A percentile compares a stretch with the other conserved stretches of the same genome.
Evolutionary conservation across 768 basidiomycete genomes (phyloP).

Genomic region (Multifurca ochricompacta): DNA sequence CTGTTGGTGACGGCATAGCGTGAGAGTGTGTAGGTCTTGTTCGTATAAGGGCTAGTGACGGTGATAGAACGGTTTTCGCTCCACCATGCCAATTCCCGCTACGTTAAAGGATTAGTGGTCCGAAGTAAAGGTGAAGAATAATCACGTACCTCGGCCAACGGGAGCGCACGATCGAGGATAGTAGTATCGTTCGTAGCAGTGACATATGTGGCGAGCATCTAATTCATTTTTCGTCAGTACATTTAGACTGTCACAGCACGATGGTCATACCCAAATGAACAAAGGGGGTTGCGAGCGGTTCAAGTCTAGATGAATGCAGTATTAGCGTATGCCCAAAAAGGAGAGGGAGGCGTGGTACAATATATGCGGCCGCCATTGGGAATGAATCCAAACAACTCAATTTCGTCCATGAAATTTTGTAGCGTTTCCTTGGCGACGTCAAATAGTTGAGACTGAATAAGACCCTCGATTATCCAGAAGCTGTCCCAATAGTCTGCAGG

Average conservation of each 20-base stretch:
- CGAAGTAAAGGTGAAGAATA: neutral
- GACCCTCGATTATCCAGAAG: slow-evolving; percentile 83
- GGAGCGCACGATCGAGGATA: slow-evolving; percentile 77
- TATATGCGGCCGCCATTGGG: slow-evolving; percentile 93
- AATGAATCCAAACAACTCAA: slow-evolving; percentile 79
- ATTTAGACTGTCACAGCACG: neutral
- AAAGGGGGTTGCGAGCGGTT: slow-evolving; percentile 90
- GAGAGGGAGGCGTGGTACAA: slow-evolving; percentile 35
- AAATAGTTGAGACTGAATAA: slow-evolving; percentile 74
- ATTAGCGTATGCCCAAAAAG: neutral
- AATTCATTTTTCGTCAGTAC: neutral
- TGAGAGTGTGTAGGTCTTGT: slow-evolving; percentile 54
- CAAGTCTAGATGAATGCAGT: slow-evolving; percentile 42
- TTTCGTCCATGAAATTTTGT: slow-evolving; percentile 93
- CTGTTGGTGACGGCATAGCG: slow-evolving; percentile 74
- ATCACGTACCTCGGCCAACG: slow-evolving; percentile 61
- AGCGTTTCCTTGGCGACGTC: slow-evolving; percentile 67
- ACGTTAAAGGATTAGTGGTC: neutral
- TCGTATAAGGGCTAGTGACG: slow-evolving; percentile 65
- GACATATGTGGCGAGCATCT: slow-evolving; percentile 92
- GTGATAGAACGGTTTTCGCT: slow-evolving; percentile 56
- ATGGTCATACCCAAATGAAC: slow-evolving; percentile 59
- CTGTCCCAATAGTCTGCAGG: slow-evolving; percentile 53
- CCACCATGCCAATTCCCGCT: slow-evolving; percentile 88
- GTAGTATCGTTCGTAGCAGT: slow-evolving; percentile 57